Conservation (phyloP, 2,329 filamentous ascomycete genomes). For the Chaetomiaceae sp. region DNA sequence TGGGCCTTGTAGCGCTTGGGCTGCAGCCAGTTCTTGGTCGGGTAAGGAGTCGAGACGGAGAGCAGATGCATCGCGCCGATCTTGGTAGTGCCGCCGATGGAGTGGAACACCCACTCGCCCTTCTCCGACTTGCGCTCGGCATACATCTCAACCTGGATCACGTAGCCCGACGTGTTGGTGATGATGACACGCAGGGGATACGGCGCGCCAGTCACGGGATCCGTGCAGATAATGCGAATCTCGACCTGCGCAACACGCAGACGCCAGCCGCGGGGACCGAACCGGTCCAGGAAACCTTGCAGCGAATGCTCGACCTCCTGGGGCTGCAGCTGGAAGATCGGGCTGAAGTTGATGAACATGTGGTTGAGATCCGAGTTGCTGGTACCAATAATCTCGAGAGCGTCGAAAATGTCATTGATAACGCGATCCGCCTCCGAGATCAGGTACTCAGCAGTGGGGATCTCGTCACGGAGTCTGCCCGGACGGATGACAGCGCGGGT, state of each 20-base stretch:
- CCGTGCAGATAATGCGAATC: constrained; percentile 97
- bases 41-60: constrained; percentile 85
- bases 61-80: constrained; percentile 93
- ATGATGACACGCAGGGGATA: constrained; percentile 95
- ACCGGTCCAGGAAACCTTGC: constrained; percentile 92
- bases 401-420: constrained; percentile 96
- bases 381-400: constrained; percentile 96
- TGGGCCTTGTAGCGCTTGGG: constrained; percentile 99
- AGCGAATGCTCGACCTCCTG: constrained; percentile 88
- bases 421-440: constrained; percentile 94
- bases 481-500: constrained; percentile 92
- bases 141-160: constrained; percentile 96
- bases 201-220: constrained; percentile 74
- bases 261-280: constrained; percentile 90
- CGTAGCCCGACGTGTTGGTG: constrained; percentile 96
- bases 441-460: constrained; percentile 96
- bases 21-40: constrained; percentile 97
- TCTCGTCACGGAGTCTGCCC: constrained; percentile 91
- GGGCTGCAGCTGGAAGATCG: constrained; percentile 88
- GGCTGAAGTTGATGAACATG: constrained; percentile 99
- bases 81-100: constrained; percentile 90
- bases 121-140: constrained; percentile 97
- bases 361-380: constrained; percentile 99
- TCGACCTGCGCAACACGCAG: constrained; percentile 95
- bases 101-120: constrained; percentile 98